Percentiles rank a stretch among this genome's conserved stretches.
Conservation (phyloP, 1,284 basidiomycete genomes). For the Ceratobasidium sp. region DNA sequence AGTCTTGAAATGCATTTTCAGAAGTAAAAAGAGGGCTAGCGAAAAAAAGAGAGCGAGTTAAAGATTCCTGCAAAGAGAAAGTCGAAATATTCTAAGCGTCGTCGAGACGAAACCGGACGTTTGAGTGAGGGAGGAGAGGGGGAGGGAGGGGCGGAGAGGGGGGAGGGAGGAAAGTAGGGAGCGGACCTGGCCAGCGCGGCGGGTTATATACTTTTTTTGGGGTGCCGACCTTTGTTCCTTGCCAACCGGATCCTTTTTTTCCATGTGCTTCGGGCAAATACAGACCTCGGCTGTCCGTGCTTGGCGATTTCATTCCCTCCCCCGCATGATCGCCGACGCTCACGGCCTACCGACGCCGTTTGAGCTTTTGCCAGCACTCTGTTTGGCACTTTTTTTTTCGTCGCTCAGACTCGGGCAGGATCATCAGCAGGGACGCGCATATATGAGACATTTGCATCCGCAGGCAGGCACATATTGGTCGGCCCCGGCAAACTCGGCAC, state of each 20-base stretch:
- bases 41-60: constrained; percentile 6
- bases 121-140: background rate
- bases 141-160: background rate
- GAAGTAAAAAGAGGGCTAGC: too few relatives aligned
- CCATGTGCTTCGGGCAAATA: constrained; percentile 8
- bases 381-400: too few relatives aligned
- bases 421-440: too few relatives aligned
- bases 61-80: background rate
- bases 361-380: too few relatives aligned
- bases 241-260: constrained; percentile 38
- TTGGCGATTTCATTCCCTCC: constrained; percentile 6
- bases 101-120: constrained; percentile 19
- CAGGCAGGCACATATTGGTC: too few relatives aligned
- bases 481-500: too few relatives aligned
- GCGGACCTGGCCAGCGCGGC: background rate
- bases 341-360: too few relatives aligned
- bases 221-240: constrained; percentile 8
- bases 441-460: too few relatives aligned
- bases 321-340: background rate
- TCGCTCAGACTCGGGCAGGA: too few relatives aligned
- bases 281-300: background rate
- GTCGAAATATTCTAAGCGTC: constrained; percentile 18
- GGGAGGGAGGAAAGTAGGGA: too few relatives aligned
- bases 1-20: constrained; percentile 42
- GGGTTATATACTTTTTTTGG: constrained; percentile 9